Percentiles rank a stretch among this genome's conserved stretches.
Evolutionary conservation across 805 yeast species (phyloP).

Genomic region (Candida ascalaphidarum): DNA sequence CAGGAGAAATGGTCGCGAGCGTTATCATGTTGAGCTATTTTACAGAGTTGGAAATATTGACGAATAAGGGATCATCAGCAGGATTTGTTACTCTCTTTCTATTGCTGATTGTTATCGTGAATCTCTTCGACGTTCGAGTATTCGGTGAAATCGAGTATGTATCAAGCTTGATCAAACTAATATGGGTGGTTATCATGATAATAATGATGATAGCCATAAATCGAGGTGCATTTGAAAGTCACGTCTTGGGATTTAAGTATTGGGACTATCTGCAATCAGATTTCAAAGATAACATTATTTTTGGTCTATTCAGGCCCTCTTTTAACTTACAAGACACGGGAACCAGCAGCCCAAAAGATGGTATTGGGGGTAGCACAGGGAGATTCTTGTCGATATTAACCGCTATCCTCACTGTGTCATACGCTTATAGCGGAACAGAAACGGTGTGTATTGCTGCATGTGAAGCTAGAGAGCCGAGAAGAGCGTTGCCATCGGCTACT

Average conservation of each 20-base stretch:
- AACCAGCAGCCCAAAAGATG: constrained; percentile 35
- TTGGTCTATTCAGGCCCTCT: constrained; percentile 69
- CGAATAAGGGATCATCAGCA: constrained; percentile 30
- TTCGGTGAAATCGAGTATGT: constrained; percentile 71
- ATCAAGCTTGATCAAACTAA: constrained; percentile 49
- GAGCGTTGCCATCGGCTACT: constrained; percentile 70
- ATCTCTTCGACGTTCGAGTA: constrained; percentile 59
- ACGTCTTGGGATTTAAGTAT: constrained; percentile 49
- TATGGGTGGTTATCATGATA: constrained; percentile 44
- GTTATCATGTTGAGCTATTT: constrained; percentile 69
- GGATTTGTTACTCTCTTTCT: constrained; percentile 63
- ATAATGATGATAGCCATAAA: constrained; percentile 60
- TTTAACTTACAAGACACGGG: constrained; percentile 61
- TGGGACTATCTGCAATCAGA: constrained; percentile 55
- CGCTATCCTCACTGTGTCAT: constrained; percentile 58
- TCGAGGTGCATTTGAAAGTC: constrained; percentile 43
- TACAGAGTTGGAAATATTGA: constrained; percentile 43
- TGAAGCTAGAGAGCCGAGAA: constrained; percentile 76
- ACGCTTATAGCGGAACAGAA: constrained; percentile 77
- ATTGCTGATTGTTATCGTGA: constrained; percentile 38
- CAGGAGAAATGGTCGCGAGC: constrained; percentile 76
- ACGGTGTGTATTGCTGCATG: constrained; percentile 79
- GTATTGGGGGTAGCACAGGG: constrained; percentile 56
- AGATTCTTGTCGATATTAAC: constrained; percentile 51
- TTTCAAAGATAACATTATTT: constrained; percentile 37